phyloP scores from a whole-genome alignment of 192 early-diverging fungal genomes.

The Podila epicladia region DNA sequence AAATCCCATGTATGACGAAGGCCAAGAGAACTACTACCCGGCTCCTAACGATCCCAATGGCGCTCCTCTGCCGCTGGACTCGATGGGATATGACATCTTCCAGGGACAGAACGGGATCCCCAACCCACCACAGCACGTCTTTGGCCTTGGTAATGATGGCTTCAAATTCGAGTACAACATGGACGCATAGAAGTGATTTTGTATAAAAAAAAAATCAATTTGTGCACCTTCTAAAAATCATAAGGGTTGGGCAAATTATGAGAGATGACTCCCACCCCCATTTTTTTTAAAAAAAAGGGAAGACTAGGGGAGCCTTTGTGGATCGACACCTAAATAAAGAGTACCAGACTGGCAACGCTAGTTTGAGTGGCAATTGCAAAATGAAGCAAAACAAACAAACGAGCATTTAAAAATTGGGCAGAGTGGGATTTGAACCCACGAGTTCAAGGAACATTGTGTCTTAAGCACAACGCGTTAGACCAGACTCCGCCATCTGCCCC shows the following conservation, averaged over 20 bases:
- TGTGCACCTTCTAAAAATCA: no score
- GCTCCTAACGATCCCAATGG: not conserved
- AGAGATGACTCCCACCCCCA: no score
- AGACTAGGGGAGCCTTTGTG: no score
- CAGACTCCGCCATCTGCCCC: slow-evolving; percentile 52
- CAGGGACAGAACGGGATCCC: slow-evolving; percentile 2
- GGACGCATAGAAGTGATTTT: not conserved
- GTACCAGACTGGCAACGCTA: no score
- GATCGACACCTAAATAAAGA: no score
- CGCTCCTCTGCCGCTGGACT: not conserved
- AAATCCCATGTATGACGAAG: not conserved
- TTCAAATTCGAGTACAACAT: slow-evolving; percentile 45
- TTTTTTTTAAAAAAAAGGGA: no score
- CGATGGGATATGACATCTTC: slow-evolving; percentile 2
- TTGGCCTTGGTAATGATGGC: slow-evolving; percentile 43
- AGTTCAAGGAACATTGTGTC: slow-evolving; percentile 53
- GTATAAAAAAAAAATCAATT: no score
- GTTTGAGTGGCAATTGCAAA: no score
- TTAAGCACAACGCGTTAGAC: slow-evolving; percentile 55
- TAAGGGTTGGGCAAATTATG: no score
- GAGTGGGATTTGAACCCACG: slow-evolving; percentile 53
- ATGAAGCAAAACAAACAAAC: not conserved
- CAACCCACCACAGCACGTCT: slow-evolving; percentile 28
- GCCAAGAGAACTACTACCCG: not conserved
- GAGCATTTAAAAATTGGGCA: slow-evolving; percentile 28